Percentiles rank a stretch among this genome's conserved stretches.
phyloP scores from a whole-genome alignment of 495 filamentous ascomycete genomes.

The Penicillium goetzii region DNA sequence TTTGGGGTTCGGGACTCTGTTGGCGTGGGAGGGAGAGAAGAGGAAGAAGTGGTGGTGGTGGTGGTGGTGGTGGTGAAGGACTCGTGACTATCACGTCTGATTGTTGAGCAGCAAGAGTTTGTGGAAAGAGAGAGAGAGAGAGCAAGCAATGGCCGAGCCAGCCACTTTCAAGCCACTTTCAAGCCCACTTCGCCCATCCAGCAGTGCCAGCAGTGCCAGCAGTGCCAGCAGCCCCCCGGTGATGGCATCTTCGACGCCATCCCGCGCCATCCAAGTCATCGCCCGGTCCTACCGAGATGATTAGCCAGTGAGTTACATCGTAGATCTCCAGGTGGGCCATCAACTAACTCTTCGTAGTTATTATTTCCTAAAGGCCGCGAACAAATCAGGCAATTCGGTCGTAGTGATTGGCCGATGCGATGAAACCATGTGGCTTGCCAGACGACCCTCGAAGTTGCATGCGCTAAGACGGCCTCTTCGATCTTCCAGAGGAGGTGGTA shows the following conservation, averaged over 20 bases:
- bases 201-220: too few relatives aligned
- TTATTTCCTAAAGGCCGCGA: conserved; percentile 8
- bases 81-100: not conserved
- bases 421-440: conserved; percentile 34
- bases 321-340: not conserved
- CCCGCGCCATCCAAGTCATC: not conserved
- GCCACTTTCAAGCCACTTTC: not conserved
- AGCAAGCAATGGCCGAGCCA: not conserved
- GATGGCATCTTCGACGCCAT: conserved; percentile 1
- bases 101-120: too few relatives aligned
- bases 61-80: not conserved
- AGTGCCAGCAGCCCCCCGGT: too few relatives aligned
- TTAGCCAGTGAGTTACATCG: not conserved
- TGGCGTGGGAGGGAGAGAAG: not conserved
- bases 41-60: not conserved
- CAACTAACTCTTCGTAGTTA: not conserved
- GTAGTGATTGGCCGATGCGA: conserved; percentile 16
- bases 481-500: not conserved
- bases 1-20: not conserved
- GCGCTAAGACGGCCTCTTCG: conserved; percentile 7
- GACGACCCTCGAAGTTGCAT: conserved; percentile 28
- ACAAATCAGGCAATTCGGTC: conserved; percentile 12
- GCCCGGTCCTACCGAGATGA: not conserved
- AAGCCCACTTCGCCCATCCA: not conserved
- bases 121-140: too few relatives aligned